phyloP scores from a whole-genome alignment of 441 rosid species.

The Aquilaria agallochum region DNA sequence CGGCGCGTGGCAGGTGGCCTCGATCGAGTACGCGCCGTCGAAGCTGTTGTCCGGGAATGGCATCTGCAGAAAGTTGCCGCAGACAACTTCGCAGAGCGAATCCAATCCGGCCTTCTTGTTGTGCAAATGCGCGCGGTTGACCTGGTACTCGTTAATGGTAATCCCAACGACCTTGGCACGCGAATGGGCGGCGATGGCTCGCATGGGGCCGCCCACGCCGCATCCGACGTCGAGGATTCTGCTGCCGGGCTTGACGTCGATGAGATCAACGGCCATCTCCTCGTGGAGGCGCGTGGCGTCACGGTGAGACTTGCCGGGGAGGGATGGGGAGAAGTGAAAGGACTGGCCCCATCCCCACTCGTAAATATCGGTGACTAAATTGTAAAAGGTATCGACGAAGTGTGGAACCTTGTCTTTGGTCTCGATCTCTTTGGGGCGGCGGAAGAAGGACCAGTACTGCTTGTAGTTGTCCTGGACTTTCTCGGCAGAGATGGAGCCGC shows the following conservation, averaged over 20 bases:
- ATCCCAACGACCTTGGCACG: conserved; percentile 76
- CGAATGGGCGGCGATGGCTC: conserved; percentile 88
- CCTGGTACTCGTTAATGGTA: conserved; percentile 95
- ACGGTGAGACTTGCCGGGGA: conserved; percentile 65
- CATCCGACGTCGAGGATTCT: conserved; percentile 82
- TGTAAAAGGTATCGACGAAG: conserved; percentile 89
- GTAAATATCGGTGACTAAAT: conserved; percentile 88
- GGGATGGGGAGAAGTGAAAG: conserved; percentile 83
- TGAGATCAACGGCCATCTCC: conserved; percentile 74
- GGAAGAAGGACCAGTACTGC: conserved; percentile 87
- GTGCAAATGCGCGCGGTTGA: conserved; percentile 68
- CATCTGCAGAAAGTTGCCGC: conserved; percentile 85
- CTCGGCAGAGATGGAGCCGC: conserved; percentile 89
- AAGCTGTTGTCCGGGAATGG: conserved; percentile 66
- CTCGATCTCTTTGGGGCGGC: conserved; percentile 79
- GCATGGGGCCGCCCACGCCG: conserved; percentile 96
- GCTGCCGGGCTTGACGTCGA: conserved; percentile 47
- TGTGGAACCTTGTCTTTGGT: conserved; percentile 75
- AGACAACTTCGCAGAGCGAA: conserved; percentile 68
- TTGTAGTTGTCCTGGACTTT: conserved; percentile 74
- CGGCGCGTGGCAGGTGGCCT: conserved; percentile 97
- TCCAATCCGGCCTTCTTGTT: conserved; percentile 86
- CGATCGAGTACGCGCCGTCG: conserved; percentile 95
- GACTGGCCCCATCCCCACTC: conserved; percentile 99
- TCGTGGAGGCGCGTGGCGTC: conserved; percentile 87